Conservation (phyloP, 805 yeast species). For the Kazachstania viticola region DNA sequence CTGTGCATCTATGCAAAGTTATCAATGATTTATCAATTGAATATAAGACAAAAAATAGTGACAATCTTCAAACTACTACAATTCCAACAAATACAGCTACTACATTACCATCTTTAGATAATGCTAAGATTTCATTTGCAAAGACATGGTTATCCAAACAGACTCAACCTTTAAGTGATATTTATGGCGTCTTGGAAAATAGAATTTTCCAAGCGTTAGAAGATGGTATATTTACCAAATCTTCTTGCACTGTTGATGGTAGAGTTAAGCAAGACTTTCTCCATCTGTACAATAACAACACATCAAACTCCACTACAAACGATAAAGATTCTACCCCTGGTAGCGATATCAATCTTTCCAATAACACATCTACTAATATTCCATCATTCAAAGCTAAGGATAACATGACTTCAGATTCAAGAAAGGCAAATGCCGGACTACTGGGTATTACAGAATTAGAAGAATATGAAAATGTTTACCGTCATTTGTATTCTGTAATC, state of each 20-base stretch:
- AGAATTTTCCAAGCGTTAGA: slow-evolving; percentile 44
- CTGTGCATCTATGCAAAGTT: slow-evolving; percentile 37
- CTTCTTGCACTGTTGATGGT: slow-evolving; percentile 29
- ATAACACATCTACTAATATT: neutral
- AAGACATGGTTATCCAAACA: slow-evolving; percentile 75
- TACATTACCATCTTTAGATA: slow-evolving; percentile 17
- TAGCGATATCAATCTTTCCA: slow-evolving; percentile 3
- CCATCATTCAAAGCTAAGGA: slow-evolving; percentile 3
- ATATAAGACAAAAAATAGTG: slow-evolving; percentile 4
- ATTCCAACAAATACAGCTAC: neutral
- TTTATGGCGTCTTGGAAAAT: slow-evolving; percentile 65
- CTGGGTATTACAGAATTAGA: slow-evolving; percentile 26
- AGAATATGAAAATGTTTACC: slow-evolving; percentile 49
- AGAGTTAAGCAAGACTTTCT: slow-evolving; percentile 26
- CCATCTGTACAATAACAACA: slow-evolving; percentile 16
- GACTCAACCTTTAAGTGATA: slow-evolving; percentile 71
- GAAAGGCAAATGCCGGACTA: slow-evolving; percentile 2
- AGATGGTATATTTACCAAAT: slow-evolving; percentile 26
- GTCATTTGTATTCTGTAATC: slow-evolving; percentile 51
- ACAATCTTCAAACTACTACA: neutral
- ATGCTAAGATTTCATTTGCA: slow-evolving; percentile 37
- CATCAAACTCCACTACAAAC: neutral
- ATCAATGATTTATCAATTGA: slow-evolving; percentile 22
- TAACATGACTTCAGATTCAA: slow-evolving; percentile 1
- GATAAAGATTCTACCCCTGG: slow-evolving; percentile 3